A percentile compares a stretch with the other conserved stretches of the same genome.
Conservation (phyloP, 768 basidiomycete species). For the Leccinum rimulosum region DNA sequence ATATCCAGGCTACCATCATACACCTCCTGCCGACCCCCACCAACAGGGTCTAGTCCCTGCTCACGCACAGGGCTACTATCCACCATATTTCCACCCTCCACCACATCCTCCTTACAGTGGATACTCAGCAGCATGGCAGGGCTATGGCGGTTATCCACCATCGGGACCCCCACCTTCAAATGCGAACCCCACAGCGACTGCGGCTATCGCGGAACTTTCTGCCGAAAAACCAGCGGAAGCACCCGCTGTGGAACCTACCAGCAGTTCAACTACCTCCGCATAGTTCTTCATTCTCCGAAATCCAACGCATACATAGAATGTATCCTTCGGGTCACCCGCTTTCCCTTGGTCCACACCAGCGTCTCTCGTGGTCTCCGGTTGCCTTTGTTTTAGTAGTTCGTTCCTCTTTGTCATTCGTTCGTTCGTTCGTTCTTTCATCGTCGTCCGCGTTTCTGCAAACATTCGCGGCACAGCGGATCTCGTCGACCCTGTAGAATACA, state of each 20-base stretch:
- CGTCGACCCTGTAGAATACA: conserved; percentile 25
- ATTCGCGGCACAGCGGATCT: conserved; percentile 14
- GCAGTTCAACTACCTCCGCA: conserved; percentile 20
- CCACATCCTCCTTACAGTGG: conserved; percentile 30
- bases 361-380: conserved; percentile 12
- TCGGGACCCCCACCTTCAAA: conserved; percentile 22
- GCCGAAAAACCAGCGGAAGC: conserved; percentile 27
- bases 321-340: conserved; percentile 20
- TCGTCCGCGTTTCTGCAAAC: conserved; percentile 2
- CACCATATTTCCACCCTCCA: conserved; percentile 32
- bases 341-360: conserved; percentile 11
- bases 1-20: conserved; percentile 23
- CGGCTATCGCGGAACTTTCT: conserved; percentile 15
- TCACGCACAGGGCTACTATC: conserved; percentile 28
- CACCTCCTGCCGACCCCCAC: conserved; percentile 24
- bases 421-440: conserved; percentile 10
- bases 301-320: conserved; percentile 27
- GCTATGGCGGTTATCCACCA: conserved; percentile 33
- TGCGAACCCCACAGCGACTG: conserved; percentile 14
- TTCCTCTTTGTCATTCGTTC: background rate
- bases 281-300: conserved; percentile 9
- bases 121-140: conserved; percentile 28
- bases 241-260: conserved; percentile 15
- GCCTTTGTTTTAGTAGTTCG: conserved; percentile 29
- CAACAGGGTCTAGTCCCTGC: conserved; percentile 23